A percentile compares a stretch with the other conserved stretches of the same genome.
Conservation (phyloP, 2,329 filamentous ascomycete species). For the Colletotrichum sp. region DNA sequence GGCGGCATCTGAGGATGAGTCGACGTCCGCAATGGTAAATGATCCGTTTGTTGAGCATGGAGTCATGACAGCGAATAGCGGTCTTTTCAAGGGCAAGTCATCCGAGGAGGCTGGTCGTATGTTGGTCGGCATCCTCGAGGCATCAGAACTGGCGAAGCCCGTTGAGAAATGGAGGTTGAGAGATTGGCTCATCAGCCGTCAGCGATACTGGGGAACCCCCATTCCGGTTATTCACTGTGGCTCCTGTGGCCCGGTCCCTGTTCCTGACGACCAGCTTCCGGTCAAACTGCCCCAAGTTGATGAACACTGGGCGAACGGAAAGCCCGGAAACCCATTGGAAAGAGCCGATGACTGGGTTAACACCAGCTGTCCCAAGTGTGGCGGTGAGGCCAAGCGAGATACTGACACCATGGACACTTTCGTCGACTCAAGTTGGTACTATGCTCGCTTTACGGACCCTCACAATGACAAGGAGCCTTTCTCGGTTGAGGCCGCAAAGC, state of each 20-base stretch:
- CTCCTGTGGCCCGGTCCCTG: constrained; percentile 78
- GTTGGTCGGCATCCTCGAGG: constrained; percentile 63
- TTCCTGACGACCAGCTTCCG: constrained; percentile 77
- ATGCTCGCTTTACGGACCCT: constrained; percentile 77
- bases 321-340: constrained; percentile 79
- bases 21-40: constrained; percentile 44
- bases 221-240: constrained; percentile 87
- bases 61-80: constrained; percentile 69
- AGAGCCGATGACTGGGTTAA: constrained; percentile 75
- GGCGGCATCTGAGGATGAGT: constrained; percentile 52
- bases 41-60: constrained; percentile 71
- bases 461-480: constrained; percentile 68
- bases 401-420: constrained; percentile 98
- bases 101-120: constrained; percentile 67
- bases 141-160: constrained; percentile 62
- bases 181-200: constrained; percentile 92
- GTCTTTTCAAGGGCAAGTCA: constrained; percentile 65
- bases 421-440: constrained; percentile 96
- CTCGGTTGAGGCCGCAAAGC: constrained; percentile 59
- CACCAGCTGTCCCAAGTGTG: constrained; percentile 76
- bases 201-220: constrained; percentile 89
- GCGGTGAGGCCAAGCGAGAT: constrained; percentile 74
- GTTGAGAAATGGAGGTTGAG: constrained; percentile 79
- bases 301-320: constrained; percentile 70
- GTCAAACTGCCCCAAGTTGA: constrained; percentile 75